phyloP scores from a whole-genome alignment of 116 monocot genomes.

The Dioscorea cayenensis region DNA sequence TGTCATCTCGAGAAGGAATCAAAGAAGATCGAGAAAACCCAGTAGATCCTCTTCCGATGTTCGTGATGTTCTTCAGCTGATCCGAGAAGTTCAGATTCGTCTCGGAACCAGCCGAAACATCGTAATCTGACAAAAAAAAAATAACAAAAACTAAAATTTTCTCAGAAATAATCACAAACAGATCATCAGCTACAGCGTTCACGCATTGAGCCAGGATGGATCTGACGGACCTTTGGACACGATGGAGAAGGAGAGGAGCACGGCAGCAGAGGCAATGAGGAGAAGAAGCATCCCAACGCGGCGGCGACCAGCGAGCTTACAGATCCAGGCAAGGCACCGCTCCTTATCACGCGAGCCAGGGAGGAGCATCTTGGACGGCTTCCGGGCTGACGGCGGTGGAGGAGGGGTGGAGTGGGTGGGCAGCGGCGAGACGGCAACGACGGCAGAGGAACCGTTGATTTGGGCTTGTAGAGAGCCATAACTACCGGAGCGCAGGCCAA shows the following conservation, averaged over 20 bases:
- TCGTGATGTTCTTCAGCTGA: background rate
- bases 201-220: background rate
- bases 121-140: constrained; percentile 11
- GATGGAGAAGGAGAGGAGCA: constrained; percentile 45
- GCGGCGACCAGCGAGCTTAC: constrained; percentile 36
- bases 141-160: background rate
- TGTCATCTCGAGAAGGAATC: background rate
- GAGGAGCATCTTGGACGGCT: constrained; percentile 42
- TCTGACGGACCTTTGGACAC: constrained; percentile 49
- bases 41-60: background rate
- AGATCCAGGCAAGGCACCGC: constrained; percentile 46
- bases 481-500: constrained; percentile 66
- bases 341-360: constrained; percentile 58
- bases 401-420: background rate
- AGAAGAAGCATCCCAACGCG: constrained; percentile 55
- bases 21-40: background rate
- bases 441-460: background rate
- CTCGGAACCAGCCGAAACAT: constrained; percentile 4
- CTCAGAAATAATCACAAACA: background rate
- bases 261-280: constrained; percentile 38
- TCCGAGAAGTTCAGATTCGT: background rate
- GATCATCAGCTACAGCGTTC: background rate
- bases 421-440: background rate
- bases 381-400: constrained; percentile 14
- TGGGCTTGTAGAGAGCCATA: constrained; percentile 61